These are phyloP conservation scores for Trichosporon sp. DNA, from an alignment of 1,284 basidiomycete species.

Conservation along the genomic window DNA sequence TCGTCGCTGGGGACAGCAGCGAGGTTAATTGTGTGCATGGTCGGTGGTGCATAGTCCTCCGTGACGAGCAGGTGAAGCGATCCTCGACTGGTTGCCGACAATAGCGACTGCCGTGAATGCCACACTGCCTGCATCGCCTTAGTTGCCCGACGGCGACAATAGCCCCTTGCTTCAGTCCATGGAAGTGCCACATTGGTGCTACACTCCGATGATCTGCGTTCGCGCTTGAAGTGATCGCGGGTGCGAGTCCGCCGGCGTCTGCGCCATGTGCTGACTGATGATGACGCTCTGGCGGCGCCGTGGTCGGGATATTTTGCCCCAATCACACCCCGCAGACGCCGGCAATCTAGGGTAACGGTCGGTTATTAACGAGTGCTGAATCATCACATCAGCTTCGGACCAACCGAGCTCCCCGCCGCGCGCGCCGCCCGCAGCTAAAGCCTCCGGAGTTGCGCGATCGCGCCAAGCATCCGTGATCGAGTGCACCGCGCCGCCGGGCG, in stretches of 20 bases:
- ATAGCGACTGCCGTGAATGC: not conserved
- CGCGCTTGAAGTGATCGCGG: not conserved
- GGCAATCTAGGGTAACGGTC: not conserved
- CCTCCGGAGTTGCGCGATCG: not conserved
- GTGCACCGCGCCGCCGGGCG: too few species aligned
- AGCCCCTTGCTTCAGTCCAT: not conserved
- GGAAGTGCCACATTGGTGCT: not conserved
- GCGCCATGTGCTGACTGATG: not conserved
- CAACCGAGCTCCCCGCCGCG: not conserved
- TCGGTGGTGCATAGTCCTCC: not conserved
- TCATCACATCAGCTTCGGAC: not conserved
- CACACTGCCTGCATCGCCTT: not conserved
- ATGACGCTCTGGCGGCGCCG: not conserved
- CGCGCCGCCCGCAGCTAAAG: too few species aligned
- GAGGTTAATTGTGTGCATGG: not conserved
- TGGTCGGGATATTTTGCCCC: not conserved
- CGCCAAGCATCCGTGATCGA: not conserved
- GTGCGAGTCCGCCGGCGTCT: not conserved
- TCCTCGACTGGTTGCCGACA: not conserved
- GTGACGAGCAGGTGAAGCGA: not conserved
- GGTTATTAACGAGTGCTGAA: not conserved
- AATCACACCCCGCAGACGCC: too few species aligned
- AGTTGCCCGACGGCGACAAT: not conserved
- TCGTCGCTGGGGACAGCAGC: not conserved
- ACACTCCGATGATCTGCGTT: not conserved